These are phyloP conservation scores for Leishmania turanica DNA, from an alignment of 208 protist genomes.

Conservation along the genomic window DNA sequence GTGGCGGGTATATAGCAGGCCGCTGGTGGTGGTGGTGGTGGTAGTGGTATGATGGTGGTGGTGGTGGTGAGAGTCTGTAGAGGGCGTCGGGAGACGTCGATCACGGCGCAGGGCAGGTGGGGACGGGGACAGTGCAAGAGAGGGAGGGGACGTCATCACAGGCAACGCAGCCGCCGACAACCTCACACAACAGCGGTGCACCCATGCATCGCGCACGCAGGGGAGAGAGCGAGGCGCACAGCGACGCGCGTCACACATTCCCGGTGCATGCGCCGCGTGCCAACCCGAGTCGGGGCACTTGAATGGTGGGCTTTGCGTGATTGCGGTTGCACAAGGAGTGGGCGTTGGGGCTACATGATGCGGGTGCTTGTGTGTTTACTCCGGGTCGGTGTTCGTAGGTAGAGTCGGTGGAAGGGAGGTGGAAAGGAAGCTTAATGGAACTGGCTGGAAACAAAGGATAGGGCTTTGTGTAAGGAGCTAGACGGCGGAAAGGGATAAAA, in stretches of 20 bases:
- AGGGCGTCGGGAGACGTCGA: neutral
- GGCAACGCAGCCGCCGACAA: neutral
- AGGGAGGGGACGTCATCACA: neutral
- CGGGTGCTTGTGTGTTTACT: neutral
- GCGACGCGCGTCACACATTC: neutral
- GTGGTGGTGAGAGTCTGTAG: neutral
- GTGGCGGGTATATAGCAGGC: neutral
- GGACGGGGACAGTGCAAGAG: neutral
- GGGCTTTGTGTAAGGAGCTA: neutral
- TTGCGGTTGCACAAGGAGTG: neutral
- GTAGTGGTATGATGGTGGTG: too few species aligned
- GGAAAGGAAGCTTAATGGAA: neutral
- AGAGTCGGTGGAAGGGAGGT: neutral
- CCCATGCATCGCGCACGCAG: neutral
- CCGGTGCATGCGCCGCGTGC: neutral
- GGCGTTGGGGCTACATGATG: accelerated
- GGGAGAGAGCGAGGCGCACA: neutral
- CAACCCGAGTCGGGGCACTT: neutral
- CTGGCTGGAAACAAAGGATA: neutral
- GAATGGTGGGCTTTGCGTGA: neutral
- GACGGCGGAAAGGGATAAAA: neutral
- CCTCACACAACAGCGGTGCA: neutral
- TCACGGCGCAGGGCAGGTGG: neutral
- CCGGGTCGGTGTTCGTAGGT: neutral
- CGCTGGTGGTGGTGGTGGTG: neutral